Evolutionary conservation across 495 filamentous ascomycete genomes (phyloP), one percentile per base, ranked within the genome.

Genomic region (Terfezia claveryi): DNA sequence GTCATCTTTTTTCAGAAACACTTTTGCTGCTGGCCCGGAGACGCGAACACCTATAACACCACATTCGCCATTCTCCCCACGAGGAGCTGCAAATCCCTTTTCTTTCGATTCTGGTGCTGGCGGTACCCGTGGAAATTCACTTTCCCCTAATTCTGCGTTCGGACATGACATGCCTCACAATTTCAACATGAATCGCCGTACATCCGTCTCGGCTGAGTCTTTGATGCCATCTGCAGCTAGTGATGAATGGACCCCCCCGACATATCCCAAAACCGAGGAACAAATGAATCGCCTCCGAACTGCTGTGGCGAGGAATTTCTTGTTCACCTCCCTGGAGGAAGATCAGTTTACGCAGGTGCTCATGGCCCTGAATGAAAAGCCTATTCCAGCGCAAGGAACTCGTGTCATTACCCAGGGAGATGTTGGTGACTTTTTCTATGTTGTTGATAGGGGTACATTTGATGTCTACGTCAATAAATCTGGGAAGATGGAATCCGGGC

Each of bases 391-490:
- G 56, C 92, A 87, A 71, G 89, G 78, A 59, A 94, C 54, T 49
- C 61, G 79, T 71, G 86, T 98, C 55, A 95, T 98, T 62, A 83
- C 80, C 23, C 91, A 98, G 73, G 91, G 91, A 23, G 91, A 96
- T 63, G 82, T 85, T 0, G 91, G 91, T 17, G 91, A 98, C 65
- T 96, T 84, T 73, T 98, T 98, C 69, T 98, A 98, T 66, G 80
- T 98, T 50, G 87, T 96, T 55, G 91, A 98, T 67, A 80, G 81
- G 50, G 91, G 91, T 36, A 72, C 74, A 16, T 98, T 96, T 62
- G 87, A 94, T 62, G 80, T 96, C 55, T 84, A 91, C 62, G 86
- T 96, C 73, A 86, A 95, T 67, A 65, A 72, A 2, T 72, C 74
- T n/a, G 88, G 88, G 54, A 70, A 79, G 8, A 74, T 93, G 56